Evolutionary conservation across 345 rosid species (phyloP), one percentile per base, ranked within the genome.

Genomic region (Salix arbutifolia): DNA sequence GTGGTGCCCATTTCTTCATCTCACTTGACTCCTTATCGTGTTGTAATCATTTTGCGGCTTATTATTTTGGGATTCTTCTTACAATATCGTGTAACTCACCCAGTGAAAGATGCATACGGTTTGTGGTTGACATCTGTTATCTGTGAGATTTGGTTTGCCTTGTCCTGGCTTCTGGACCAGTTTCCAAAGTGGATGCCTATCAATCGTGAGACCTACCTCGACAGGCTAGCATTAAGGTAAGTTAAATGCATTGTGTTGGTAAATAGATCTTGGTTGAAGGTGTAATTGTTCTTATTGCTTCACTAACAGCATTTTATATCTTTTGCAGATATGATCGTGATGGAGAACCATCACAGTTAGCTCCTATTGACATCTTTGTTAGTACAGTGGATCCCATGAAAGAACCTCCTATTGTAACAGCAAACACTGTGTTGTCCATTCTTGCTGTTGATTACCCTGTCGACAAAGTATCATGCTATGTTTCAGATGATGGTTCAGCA

Each of bases 371-470:
- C 85, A 83, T 96, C 80, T 96, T 96, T 84, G 99, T 96, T 79
- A 96, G 99, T 89, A 96, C 98, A 7, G 99, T 96, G 98, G 99
- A 96, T 84, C 99, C 99, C 67, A 80, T 96, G 79, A 96, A 96
- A 84, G 99, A 96, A 79, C 99, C 98, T 67, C 99, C 99, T 12
- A 94, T 96, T 77, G 60, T 96, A 46, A 96, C 99, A 35, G 98
- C 99, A 52, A 96, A 96, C 88, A 96, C 98, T 26, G 99, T 96
- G 77, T 88, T 96, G 86, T 96, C 99, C 60, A 94, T 96, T 69
- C 97, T 96, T 80, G 78, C 98, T 13, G 98, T 96, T 90, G 99
- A 94, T 84, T 96, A 96, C 84, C 99, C 99, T 1, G 97, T 92
- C 28, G 99, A 96, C 91, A 96, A 96, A 87, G 96, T 96, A 74